A percentile compares a stretch with the other conserved stretches of the same genome.
These are phyloP conservation scores for Trichoderma guizhouense DNA, from an alignment of 2,329 filamentous ascomycete genomes.

Conservation along the genomic window DNA sequence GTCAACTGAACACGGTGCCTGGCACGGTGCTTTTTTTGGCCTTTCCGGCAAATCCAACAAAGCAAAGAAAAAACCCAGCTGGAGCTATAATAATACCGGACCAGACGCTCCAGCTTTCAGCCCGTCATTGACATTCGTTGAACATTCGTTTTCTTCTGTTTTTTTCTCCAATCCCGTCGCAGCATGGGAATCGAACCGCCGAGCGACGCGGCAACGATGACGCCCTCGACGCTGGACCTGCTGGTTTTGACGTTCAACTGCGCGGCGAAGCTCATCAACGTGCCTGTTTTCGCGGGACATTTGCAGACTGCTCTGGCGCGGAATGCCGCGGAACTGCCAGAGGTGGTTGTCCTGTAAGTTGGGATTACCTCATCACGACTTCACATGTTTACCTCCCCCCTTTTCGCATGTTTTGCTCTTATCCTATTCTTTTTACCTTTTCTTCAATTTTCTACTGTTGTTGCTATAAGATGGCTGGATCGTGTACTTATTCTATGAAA, in stretches of 20 bases:
- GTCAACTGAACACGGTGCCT: neutral
- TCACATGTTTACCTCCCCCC: neutral
- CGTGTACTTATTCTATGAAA: slow-evolving; percentile 29
- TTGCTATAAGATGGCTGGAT: neutral
- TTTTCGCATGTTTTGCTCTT: neutral
- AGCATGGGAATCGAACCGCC: neutral
- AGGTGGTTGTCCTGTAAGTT: slow-evolving; percentile 57
- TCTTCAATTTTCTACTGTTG: neutral
- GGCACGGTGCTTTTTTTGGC: neutral
- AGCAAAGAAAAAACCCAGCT: neutral
- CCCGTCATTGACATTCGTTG: neutral
- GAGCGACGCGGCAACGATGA: slow-evolving; percentile 27
- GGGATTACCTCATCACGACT: neutral
- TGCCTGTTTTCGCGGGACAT: slow-evolving; percentile 66
- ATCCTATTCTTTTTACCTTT: neutral
- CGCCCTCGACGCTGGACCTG: slow-evolving; percentile 57
- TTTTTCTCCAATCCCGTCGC: neutral
- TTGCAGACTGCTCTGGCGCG: slow-evolving; percentile 59
- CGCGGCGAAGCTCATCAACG: slow-evolving; percentile 67
- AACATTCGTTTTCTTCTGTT: neutral
- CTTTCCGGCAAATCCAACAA: neutral
- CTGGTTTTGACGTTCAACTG: slow-evolving; percentile 91
- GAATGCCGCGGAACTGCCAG: slow-evolving; percentile 46
- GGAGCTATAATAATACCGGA: neutral
- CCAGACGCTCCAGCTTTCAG: neutral